Evolutionary conservation across 2,329 filamentous ascomycete species (phyloP).

Genomic region (Fusarium armeniacum): DNA sequence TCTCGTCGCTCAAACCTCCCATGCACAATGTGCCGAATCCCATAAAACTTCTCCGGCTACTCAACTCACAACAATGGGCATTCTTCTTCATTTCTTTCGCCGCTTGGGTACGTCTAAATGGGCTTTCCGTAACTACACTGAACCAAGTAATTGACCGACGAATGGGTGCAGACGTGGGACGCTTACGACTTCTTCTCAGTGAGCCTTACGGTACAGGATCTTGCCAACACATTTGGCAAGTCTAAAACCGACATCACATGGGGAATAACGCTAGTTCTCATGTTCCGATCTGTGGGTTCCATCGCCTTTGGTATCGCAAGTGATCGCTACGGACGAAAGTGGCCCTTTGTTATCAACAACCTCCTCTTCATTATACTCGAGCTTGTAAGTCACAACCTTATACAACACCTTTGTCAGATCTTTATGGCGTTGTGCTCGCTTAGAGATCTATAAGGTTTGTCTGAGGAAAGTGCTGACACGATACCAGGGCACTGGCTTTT

Average conservation of each 20-base stretch:
- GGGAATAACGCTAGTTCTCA: conserved; percentile 74
- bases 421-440: conserved; percentile 11
- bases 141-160: neutral
- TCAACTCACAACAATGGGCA: conserved; percentile 66
- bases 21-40: conserved; percentile 69
- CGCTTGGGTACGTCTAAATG: conserved; percentile 64
- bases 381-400: conserved; percentile 63
- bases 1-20: conserved; percentile 69
- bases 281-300: conserved; percentile 71
- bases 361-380: conserved; percentile 79
- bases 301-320: conserved; percentile 67
- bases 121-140: neutral
- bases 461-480: conserved; percentile 19
- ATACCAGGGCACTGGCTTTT: conserved; percentile 74
- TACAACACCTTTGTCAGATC: neutral
- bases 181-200: conserved; percentile 78
- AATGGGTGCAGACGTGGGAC: conserved; percentile 66
- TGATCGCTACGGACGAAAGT: conserved; percentile 72
- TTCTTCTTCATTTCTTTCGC: conserved; percentile 69
- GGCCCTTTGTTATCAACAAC: conserved; percentile 84
- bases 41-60: conserved; percentile 62
- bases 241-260: conserved; percentile 72
- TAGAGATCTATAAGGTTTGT: conserved; percentile 17
- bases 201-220: conserved; percentile 68
- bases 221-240: conserved; percentile 66